Evolutionary conservation across 139 green algal species (phyloP).

Genomic region (Coelastrella sp.): DNA sequence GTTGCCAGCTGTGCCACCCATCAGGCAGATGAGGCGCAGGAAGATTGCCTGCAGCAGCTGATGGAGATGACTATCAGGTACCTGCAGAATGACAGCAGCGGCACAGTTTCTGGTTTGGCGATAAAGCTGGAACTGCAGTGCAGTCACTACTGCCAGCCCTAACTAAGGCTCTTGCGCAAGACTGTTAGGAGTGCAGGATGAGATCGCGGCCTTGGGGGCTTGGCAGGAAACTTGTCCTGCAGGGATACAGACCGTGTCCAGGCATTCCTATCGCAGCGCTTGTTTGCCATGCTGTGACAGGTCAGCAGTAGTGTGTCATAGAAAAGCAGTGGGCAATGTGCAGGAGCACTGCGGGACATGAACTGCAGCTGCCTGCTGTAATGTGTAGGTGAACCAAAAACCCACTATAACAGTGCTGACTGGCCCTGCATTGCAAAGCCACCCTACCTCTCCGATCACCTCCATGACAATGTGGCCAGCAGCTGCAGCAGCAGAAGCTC

Average conservation of each 20-base stretch:
- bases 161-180: too few species aligned
- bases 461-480: slow-evolving; percentile 6
- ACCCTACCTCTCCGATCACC: slow-evolving; percentile 20
- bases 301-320: neutral
- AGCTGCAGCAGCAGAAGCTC: neutral
- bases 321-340: too few species aligned
- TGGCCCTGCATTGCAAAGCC: neutral
- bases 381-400: too few species aligned
- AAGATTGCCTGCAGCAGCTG: slow-evolving; percentile 18
- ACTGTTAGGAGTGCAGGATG: too few species aligned
- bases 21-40: slow-evolving; percentile 23
- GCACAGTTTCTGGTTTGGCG: neutral
- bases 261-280: too few species aligned
- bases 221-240: too few species aligned
- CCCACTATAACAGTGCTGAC: neutral
- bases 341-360: neutral
- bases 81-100: slow-evolving; percentile 11
- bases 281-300: neutral
- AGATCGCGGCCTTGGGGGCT: too few species aligned
- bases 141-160: too few species aligned
- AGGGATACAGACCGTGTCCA: too few species aligned
- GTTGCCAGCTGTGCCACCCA: slow-evolving; percentile 8
- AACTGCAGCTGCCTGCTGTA: neutral
- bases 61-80: neutral
- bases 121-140: too few species aligned